A percentile compares a stretch with the other conserved stretches of the same genome.
phyloP scores from a whole-genome alignment of 2,329 filamentous ascomycete genomes.

The Aquanectria penicillioides region DNA sequence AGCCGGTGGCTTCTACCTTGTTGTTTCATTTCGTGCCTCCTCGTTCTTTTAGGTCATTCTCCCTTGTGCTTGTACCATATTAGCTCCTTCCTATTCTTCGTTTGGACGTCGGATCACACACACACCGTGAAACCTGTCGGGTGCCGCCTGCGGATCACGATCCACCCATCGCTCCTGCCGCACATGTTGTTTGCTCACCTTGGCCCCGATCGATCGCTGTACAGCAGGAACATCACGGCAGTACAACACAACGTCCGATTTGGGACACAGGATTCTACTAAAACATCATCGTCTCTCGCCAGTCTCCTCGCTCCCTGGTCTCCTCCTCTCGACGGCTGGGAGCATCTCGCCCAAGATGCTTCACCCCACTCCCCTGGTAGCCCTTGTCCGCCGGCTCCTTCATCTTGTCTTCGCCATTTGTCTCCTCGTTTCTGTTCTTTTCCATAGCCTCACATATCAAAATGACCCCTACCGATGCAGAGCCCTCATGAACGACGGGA shows the following conservation, averaged over 20 bases:
- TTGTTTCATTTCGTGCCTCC: background rate
- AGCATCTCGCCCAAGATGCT: constrained; percentile 22
- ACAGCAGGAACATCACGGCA: background rate
- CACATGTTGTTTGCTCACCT: background rate
- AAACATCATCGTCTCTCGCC: background rate
- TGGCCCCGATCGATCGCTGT: constrained; percentile 12
- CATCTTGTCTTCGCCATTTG: constrained; percentile 32
- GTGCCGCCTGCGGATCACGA: too few species aligned
- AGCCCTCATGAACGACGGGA: constrained; percentile 60
- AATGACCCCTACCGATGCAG: constrained; percentile 64
- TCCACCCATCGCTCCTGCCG: too few species aligned
- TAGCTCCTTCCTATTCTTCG: background rate
- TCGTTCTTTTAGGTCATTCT: too few species aligned
- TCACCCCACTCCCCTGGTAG: constrained; percentile 11
- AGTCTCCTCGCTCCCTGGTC: background rate
- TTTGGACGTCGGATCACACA: too few species aligned
- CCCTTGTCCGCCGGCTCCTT: constrained; percentile 26
- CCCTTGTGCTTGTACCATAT: constrained; percentile 1
- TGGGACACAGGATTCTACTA: background rate
- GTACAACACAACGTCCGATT: background rate
- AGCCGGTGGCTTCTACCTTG: background rate
- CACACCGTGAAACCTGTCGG: background rate
- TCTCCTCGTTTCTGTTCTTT: constrained; percentile 27
- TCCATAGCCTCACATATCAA: constrained; percentile 20
- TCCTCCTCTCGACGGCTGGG: background rate